phyloP scores from a whole-genome alignment of 2,329 filamentous ascomycete genomes.

The Phialophora tarda region DNA sequence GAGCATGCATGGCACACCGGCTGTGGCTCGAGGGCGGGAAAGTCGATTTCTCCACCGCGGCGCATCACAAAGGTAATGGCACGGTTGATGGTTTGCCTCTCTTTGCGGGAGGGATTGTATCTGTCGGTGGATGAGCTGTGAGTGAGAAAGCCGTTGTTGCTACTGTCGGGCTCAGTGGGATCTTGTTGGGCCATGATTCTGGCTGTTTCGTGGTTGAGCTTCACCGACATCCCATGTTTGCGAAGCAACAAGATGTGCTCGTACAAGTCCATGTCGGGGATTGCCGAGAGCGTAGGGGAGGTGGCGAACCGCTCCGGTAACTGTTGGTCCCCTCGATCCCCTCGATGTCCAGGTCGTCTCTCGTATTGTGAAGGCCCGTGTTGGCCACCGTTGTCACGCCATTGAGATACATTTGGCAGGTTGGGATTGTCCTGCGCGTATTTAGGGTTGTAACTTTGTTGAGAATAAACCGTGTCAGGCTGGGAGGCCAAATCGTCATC shows the following conservation, averaged over 20 bases:
- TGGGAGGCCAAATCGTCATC: background rate
- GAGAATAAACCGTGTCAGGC: background rate
- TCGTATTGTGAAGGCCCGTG: background rate
- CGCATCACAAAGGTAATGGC: conserved; percentile 19
- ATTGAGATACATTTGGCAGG: background rate
- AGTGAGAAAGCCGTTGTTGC: background rate
- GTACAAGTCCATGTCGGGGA: conserved; percentile 16
- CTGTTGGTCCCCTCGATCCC: background rate
- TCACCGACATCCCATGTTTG: conserved; percentile 22
- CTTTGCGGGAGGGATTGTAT: conserved; percentile 11
- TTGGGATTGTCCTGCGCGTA: background rate
- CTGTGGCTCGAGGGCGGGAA: conserved; percentile 5
- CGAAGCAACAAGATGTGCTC: conserved; percentile 22
- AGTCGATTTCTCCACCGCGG: conserved; percentile 24
- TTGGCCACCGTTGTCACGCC: background rate
- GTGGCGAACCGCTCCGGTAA: background rate
- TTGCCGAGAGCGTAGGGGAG: no score
- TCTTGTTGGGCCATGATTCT: background rate
- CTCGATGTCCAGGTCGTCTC: background rate
- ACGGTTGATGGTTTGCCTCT: conserved; percentile 16
- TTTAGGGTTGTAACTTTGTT: background rate
- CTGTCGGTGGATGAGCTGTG: conserved; percentile 12
- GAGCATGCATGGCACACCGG: conserved; percentile 18
- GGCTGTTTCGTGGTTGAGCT: conserved; percentile 2
- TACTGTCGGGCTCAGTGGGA: background rate